Conservation (phyloP, 1,284 basidiomycete genomes). For the Leucoagaricus sp. region DNA sequence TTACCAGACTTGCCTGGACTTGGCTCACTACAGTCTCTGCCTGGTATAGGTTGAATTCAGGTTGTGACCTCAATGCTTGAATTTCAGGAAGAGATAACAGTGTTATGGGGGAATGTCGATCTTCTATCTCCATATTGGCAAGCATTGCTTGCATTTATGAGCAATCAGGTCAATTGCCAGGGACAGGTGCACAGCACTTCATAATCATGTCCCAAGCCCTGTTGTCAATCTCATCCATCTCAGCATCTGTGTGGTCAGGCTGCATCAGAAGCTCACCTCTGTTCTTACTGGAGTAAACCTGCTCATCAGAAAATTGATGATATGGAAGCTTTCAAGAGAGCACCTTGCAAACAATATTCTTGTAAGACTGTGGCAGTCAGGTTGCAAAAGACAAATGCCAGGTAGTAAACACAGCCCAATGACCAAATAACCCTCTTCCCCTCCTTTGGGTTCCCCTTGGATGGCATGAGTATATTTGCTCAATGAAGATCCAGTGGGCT, state of each 20-base stretch:
- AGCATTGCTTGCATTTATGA: no score
- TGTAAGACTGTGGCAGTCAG: no score
- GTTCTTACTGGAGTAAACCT: no score
- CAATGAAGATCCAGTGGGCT: neutral
- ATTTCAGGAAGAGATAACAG: no score
- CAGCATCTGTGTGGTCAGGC: neutral
- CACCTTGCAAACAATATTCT: neutral
- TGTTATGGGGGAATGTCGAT: no score
- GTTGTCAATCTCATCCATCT: neutral
- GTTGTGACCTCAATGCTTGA: no score
- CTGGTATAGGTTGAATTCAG: no score
- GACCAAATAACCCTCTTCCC: neutral
- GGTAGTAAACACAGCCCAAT: neutral
- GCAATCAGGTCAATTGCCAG: no score
- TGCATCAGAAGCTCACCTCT: neutral
- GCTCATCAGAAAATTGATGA: neutral
- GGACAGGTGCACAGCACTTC: constrained; percentile 30
- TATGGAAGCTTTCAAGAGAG: neutral
- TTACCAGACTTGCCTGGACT: no score
- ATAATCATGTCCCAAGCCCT: neutral
- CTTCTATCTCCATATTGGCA: no score
- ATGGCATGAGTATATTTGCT: neutral
- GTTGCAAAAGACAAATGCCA: neutral
- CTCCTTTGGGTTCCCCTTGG: neutral
- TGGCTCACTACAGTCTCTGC: no score